phyloP scores from a whole-genome alignment of 2,329 filamentous ascomycete genomes.

The Nectriaceae sp. region DNA sequence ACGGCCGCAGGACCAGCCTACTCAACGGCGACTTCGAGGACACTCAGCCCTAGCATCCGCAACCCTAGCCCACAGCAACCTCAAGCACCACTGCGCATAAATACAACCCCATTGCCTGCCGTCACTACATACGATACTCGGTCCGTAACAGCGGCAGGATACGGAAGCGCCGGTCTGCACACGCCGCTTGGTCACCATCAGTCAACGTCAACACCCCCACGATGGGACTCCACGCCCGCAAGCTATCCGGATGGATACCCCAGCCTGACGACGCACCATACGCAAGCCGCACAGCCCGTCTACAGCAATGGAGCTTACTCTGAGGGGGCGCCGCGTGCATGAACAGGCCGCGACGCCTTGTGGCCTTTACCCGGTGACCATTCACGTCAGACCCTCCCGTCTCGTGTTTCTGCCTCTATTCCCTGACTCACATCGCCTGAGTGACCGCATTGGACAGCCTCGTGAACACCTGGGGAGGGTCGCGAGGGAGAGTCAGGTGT shows the following conservation, averaged over 20 bases:
- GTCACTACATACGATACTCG: conserved; percentile 43
- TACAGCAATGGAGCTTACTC: conserved; percentile 46
- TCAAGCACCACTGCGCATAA: conserved; percentile 38
- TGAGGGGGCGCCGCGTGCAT: conserved; percentile 45
- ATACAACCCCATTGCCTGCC: conserved; percentile 40
- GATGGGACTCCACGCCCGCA: conserved; percentile 44
- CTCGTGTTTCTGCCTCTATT: conserved; percentile 23
- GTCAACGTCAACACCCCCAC: conserved; percentile 38
- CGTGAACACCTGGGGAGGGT: conserved; percentile 33
- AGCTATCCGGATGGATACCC: conserved; percentile 42
- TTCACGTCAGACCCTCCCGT: conserved; percentile 10
- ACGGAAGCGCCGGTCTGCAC: conserved; percentile 42
- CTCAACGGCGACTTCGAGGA: conserved; percentile 38
- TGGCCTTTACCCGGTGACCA: conserved; percentile 22
- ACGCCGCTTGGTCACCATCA: conserved; percentile 42
- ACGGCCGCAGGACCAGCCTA: conserved; percentile 36
- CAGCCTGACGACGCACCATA: conserved; percentile 31
- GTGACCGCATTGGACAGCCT: conserved; percentile 32
- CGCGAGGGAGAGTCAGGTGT: conserved; percentile 39
- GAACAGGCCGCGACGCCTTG: conserved; percentile 22
- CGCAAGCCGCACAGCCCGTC: conserved; percentile 37
- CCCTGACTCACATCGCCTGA: conserved; percentile 16
- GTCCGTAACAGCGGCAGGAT: conserved; percentile 35
- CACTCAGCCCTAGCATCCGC: conserved; percentile 42
- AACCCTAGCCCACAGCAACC: conserved; percentile 37